Base-by-base conservation (phyloP, 2,329 filamentous ascomycete genomes). In the Dactylonectria estremocensis region DNA sequence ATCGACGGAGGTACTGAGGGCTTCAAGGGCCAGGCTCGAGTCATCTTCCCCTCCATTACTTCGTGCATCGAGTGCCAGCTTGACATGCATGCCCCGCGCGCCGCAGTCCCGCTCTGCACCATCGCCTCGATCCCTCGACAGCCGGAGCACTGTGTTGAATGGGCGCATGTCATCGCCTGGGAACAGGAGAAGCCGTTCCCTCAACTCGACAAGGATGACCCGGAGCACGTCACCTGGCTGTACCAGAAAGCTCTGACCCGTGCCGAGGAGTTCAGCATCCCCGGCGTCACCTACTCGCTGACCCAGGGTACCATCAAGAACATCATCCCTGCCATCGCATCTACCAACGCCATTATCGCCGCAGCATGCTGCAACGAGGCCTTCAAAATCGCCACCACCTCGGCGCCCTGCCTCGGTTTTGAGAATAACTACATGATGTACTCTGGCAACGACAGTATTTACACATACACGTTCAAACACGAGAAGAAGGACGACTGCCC, bases 391-490 rank as follows among this genome's bases (percentile, higher is more conserved):
- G 93, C 92, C 48, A 97, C 94, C 14, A 90, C 88, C 55, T 90
- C 92, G 43, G 96, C 95, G 35, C 94, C 95, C 0, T 92, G 91
- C 70, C 86, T 99, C 16, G 93, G 92, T 13, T 86, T 90, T 70
- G 90, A 92, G 50, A 92, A 92, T 63, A 97, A 97, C 80, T 99
- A 99, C 83, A 98, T 98, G 95, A 97, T 98, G 93, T 99, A 99
- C 81, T 97, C 94, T 13, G 96, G 97, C 53, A 95, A 98, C 77
- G 95, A 97, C 77, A 89, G 93, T 72, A 92, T 99, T 72, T 99
- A 99, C 84, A 99, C 96, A 0, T 98, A 97, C 81, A 99, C 96
- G 0, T 99, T 98, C 80, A 92, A 95, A 77, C 95, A 97, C 77
- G 92, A 98, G 82, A 94, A 93, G 84, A 98, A 98, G 81, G 88